These are phyloP conservation scores for Primulina tabacum DNA, from an alignment of 257 asterid genomes.

Conservation along the genomic window DNA sequence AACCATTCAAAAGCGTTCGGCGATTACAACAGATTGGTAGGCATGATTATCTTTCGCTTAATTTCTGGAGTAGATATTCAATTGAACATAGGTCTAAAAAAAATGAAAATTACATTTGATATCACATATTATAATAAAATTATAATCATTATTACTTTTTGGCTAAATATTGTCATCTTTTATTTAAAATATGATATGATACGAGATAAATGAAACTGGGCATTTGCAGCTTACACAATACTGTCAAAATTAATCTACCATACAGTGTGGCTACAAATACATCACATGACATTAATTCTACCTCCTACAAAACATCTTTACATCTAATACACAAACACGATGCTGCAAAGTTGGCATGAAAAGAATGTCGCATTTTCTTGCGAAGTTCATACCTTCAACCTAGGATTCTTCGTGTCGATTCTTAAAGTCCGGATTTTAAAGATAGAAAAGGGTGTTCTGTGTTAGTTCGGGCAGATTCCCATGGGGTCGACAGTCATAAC, in stretches of 20 bases:
- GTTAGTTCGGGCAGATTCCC: slow-evolving; percentile 42
- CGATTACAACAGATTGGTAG: too few relatives aligned
- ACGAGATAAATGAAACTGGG: not conserved
- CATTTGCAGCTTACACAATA: not conserved
- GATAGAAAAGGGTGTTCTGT: not conserved
- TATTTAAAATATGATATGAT: too few relatives aligned
- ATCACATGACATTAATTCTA: slow-evolving; percentile 4
- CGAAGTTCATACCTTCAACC: not conserved
- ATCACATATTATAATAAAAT: too few relatives aligned
- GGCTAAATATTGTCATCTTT: too few relatives aligned
- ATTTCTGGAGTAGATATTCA: too few relatives aligned
- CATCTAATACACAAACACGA: slow-evolving; percentile 7
- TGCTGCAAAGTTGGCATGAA: not conserved
- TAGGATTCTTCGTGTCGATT: slow-evolving; percentile 3
- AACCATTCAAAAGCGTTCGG: too few relatives aligned
- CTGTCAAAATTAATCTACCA: not conserved
- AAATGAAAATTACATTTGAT: too few relatives aligned
- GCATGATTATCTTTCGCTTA: too few relatives aligned
- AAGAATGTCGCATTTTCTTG: not conserved
- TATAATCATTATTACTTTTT: too few relatives aligned
- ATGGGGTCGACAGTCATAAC: slow-evolving; percentile 49
- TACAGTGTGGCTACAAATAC: slow-evolving; percentile 4
- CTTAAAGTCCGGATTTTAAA: not conserved
- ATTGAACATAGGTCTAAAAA: too few relatives aligned
- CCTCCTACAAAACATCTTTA: not conserved